Conservation (phyloP, 2,329 filamentous ascomycete species). For the Chalara sp. region DNA sequence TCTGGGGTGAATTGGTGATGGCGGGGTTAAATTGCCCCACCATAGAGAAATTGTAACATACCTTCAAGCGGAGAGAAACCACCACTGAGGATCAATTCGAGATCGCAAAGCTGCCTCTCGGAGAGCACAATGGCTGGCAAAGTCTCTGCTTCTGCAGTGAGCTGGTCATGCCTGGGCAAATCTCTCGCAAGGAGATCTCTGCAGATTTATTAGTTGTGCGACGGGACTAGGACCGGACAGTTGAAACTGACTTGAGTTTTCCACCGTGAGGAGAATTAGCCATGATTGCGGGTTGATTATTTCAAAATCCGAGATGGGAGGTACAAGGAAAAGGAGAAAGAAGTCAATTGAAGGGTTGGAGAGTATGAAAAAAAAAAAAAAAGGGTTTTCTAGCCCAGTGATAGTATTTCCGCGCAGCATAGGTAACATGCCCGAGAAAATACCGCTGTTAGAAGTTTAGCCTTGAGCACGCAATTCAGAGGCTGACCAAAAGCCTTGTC, state of each 20-base stretch:
- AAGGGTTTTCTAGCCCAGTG: background rate
- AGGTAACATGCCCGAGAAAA: no score
- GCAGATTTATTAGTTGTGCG: constrained; percentile 5
- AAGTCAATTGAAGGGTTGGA: constrained; percentile 1
- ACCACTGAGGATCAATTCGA: constrained; percentile 94
- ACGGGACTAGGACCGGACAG: background rate
- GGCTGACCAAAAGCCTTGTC: background rate
- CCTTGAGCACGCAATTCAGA: no score
- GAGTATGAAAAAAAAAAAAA: constrained; percentile 1
- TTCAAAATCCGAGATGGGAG: background rate
- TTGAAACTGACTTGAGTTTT: constrained; percentile 64
- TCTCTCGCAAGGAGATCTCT: constrained; percentile 87
- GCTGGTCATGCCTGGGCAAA: constrained; percentile 71
- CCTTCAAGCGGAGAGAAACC: constrained; percentile 97
- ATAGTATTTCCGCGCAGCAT: no score
- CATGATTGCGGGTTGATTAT: constrained; percentile 37
- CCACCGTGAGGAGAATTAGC: constrained; percentile 77
- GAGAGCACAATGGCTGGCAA: constrained; percentile 79
- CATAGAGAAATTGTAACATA: constrained; percentile 34
- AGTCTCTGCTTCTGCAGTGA: constrained; percentile 75
- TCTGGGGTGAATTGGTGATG: constrained; percentile 11
- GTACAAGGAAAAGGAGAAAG: background rate
- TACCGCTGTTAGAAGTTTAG: no score
- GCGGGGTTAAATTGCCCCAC: constrained; percentile 14
- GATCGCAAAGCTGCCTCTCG: constrained; percentile 94